Base-by-base conservation (phyloP, 108 stramenopile genomes). In the Pseudonitzschia multistriata region DNA sequence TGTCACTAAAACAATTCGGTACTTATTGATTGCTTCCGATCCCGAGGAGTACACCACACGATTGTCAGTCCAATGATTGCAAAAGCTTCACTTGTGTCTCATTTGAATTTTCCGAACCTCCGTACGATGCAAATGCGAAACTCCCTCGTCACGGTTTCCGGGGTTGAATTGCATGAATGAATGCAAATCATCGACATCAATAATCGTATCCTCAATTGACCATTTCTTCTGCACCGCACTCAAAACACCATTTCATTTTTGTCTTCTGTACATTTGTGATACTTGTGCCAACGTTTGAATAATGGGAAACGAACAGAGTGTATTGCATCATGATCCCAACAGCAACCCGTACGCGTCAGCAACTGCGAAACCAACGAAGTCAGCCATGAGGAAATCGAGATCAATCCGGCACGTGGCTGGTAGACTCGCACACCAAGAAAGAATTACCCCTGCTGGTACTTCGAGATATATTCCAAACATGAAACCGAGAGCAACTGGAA, bases 231-330 rank as follows among this genome's bases (percentile, higher is more conserved):
- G 47, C n/a, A 6, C 17, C 42, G 42, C 13, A 45, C 42, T 45
- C 42, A 45, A 45, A 13, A 6, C 13, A 13, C 11, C 42, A 25
- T 0, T 55, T 21, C 24, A 2, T 55, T 55, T 25, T 11, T 55
- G 14, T 55, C 54, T 55, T 55, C 29, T 13, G n/a, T 6, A 14
- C 8, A 55, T 45, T 45, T 10, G 42, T 13, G 42, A 45, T 1
- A 45, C 42, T 45, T 13, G 17, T 1, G 17, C 17, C 42, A 45
- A 45, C 37, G 5, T 42, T 42, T 42, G 40, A 4, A 52, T 59
- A 59, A 80, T 80, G 79, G 79, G 79, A 31, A 80, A 80, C 59
- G 49, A 80, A 68, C 79, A 80, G 79, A 80, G 73, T 56, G 57
- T 60, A 21, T 29, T 52, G 37, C 79, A 74, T 71, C 68, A 79